Conservation (phyloP, 345 rosid genomes). For the Limnanthes douglasii region DNA sequence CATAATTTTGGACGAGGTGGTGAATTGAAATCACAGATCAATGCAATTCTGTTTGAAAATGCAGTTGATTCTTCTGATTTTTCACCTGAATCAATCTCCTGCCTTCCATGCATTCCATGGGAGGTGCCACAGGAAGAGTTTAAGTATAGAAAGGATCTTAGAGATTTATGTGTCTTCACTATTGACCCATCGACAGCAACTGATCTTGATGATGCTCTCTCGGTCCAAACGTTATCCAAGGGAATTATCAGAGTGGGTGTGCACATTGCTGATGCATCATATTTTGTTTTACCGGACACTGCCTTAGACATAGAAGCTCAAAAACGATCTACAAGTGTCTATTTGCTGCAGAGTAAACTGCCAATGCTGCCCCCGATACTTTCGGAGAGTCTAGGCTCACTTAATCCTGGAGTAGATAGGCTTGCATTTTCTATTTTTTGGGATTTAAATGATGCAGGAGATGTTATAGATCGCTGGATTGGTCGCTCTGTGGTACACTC, state of each 20-base stretch:
- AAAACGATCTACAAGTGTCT: constrained; percentile 67
- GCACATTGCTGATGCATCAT: constrained; percentile 81
- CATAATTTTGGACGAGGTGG: constrained; percentile 57
- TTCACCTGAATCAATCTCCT: constrained; percentile 32
- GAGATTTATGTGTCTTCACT: constrained; percentile 59
- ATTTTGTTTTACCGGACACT: constrained; percentile 73
- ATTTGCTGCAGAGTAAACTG: constrained; percentile 44
- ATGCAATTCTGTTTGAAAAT: constrained; percentile 60
- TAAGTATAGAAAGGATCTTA: constrained; percentile 43
- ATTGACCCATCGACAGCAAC: constrained; percentile 64
- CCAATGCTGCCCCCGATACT: constrained; percentile 74
- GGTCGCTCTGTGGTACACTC: constrained; percentile 62
- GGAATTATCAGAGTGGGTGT: constrained; percentile 68
- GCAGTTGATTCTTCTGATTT: constrained; percentile 46
- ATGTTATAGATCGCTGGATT: constrained; percentile 58
- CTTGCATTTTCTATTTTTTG: constrained; percentile 79
- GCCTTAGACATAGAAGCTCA: constrained; percentile 66
- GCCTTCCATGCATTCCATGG: constrained; percentile 69
- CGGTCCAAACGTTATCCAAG: constrained; percentile 42
- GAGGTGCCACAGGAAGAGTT: constrained; percentile 53
- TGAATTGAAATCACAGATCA: constrained; percentile 50
- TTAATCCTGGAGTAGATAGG: constrained; percentile 70
- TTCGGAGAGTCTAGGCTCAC: constrained; percentile 62
- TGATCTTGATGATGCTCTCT: constrained; percentile 91
- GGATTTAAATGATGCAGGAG: constrained; percentile 47